Evolutionary conservation across 768 basidiomycete species (phyloP).

Genomic region (Boletus pseudopeckii): DNA sequence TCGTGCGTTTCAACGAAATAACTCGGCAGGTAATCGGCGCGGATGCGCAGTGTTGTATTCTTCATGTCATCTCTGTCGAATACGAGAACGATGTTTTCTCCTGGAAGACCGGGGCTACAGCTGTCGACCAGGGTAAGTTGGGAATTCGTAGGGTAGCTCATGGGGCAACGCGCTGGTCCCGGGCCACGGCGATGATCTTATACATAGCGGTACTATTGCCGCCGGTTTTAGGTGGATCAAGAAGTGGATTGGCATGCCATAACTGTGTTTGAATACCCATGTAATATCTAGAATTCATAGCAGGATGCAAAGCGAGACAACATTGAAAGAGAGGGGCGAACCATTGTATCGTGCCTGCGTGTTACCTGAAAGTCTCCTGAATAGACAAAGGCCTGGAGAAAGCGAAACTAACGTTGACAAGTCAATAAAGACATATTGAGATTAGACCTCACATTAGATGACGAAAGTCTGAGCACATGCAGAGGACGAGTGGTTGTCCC

Average conservation of each 20-base stretch:
- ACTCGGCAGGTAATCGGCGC: neutral
- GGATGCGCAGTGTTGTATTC: constrained; percentile 6
- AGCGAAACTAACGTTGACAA: neutral
- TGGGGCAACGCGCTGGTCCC: too few relatives aligned
- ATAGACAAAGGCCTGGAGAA: too few relatives aligned
- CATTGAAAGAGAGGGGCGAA: neutral
- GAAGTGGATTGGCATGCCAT: neutral
- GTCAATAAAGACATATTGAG: too few relatives aligned
- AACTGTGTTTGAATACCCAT: neutral
- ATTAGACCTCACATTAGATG: too few relatives aligned
- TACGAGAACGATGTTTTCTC: neutral
- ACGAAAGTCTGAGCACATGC: neutral
- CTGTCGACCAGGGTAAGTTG: constrained; percentile 18
- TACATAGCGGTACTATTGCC: neutral
- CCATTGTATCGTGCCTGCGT: neutral
- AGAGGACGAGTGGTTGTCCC: neutral
- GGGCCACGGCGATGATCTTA: neutral
- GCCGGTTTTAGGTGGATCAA: neutral
- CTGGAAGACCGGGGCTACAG: neutral
- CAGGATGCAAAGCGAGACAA: neutral
- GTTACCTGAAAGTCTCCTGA: neutral
- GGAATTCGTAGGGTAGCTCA: constrained; percentile 8
- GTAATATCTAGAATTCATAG: neutral
- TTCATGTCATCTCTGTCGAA: constrained; percentile 15
- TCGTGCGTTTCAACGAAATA: constrained; percentile 10